phyloP scores from a whole-genome alignment of 148 eudicot species.

The Fagopyrum esculentum region DNA sequence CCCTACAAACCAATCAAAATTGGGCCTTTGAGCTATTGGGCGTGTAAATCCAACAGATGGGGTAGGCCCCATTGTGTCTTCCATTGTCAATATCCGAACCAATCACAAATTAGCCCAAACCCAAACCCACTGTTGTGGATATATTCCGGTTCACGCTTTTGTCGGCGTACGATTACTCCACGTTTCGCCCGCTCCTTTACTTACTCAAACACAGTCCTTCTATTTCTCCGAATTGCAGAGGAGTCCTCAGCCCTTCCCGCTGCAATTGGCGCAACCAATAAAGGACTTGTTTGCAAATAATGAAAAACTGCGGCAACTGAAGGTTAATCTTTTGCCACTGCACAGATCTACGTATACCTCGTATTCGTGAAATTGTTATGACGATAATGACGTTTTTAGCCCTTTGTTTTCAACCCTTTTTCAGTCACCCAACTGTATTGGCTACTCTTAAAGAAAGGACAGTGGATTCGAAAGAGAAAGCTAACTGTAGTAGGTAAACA shows the following conservation, averaged over 20 bases:
- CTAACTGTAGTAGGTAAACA: neutral
- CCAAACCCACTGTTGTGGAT: constrained; percentile 1
- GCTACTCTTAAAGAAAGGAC: neutral
- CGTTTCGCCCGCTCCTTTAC: neutral
- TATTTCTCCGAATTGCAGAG: neutral
- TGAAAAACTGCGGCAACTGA: too few species aligned
- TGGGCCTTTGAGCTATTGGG: constrained; percentile 13
- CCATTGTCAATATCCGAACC: constrained; percentile 1
- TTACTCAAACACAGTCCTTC: neutral
- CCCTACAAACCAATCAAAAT: constrained; percentile 8
- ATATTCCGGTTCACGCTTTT: neutral
- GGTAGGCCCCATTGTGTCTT: constrained; percentile 10
- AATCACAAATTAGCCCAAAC: constrained; percentile 5
- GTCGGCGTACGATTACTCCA: constrained; percentile 3
- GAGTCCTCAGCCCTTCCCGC: too few species aligned
- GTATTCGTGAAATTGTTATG: constrained; percentile 1
- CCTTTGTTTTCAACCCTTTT: neutral
- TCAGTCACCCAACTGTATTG: neutral
- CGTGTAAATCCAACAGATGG: constrained; percentile 12
- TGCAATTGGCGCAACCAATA: too few species aligned
- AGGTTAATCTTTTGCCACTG: neutral
- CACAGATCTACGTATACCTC: constrained; percentile 6
- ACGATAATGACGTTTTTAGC: constrained; percentile 3
- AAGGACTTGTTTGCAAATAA: too few species aligned
- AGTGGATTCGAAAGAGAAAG: neutral